Percentiles rank a stretch among this genome's conserved stretches.
phyloP scores from a whole-genome alignment of 352 stramenopile species.

The Pythium aristosporum region DNA sequence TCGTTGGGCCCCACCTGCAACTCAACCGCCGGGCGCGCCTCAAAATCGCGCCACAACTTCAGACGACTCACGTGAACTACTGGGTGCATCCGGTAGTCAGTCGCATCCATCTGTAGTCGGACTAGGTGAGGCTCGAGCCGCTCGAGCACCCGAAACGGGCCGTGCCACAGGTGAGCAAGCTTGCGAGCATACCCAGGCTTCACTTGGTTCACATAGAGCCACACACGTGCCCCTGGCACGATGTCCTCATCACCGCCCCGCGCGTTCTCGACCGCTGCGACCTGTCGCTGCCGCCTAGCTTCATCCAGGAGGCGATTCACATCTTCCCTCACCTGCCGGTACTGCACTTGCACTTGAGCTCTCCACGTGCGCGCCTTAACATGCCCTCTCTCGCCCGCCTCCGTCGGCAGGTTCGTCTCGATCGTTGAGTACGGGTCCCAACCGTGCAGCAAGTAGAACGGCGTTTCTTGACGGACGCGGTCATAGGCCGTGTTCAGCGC shows the following conservation, averaged over 20 bases:
- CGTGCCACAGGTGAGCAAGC: slow-evolving; percentile 29
- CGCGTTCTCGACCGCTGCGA: neutral
- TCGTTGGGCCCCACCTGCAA: slow-evolving; percentile 9
- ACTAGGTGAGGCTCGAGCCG: slow-evolving; percentile 4
- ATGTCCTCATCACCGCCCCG: neutral
- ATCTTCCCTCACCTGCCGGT: neutral
- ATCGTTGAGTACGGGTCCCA: slow-evolving; percentile 18
- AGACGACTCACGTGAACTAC: slow-evolving; percentile 13
- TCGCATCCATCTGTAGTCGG: slow-evolving; percentile 11
- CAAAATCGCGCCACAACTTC: slow-evolving; percentile 13
- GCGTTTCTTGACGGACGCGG: neutral
- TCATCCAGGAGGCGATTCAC: slow-evolving; percentile 9
- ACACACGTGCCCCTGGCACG: slow-evolving; percentile 19
- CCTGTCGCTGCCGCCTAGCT: slow-evolving; percentile 4
- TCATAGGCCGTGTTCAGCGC: slow-evolving; percentile 25
- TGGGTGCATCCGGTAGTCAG: slow-evolving; percentile 14
- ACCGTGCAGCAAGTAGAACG: slow-evolving; percentile 23
- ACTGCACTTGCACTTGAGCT: neutral
- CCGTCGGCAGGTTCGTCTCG: neutral
- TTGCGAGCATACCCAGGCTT: slow-evolving; percentile 17
- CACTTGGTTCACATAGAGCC: slow-evolving; percentile 28
- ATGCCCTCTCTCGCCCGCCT: neutral
- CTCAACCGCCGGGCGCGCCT: neutral
- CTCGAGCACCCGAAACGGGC: slow-evolving; percentile 23
- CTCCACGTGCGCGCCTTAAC: neutral